Base-by-base conservation (phyloP, 2,329 filamentous ascomycete genomes). In the Botrytis byssoidea region DNA sequence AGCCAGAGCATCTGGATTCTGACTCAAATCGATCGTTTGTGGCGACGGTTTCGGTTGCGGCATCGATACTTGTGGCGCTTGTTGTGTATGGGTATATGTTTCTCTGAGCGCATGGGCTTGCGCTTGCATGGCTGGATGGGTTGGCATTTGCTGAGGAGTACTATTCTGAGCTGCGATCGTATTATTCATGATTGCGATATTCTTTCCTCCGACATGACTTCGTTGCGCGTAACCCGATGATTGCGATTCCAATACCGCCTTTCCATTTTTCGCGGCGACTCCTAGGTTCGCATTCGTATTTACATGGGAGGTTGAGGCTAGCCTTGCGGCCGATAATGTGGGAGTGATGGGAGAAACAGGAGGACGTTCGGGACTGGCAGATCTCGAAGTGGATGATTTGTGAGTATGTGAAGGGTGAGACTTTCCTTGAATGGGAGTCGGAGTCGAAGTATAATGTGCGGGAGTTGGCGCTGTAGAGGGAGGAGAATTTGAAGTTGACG, bases 1-100 rank as follows among this genome's bases (percentile, higher is more conserved):
- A 8, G 95, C 95, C 74, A 98, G 91, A 37, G 92, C 94, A 84
- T 98, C 95, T 12, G 93, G 91, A 80, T 97, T 97, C 72, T 84
- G 82, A 76, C 88, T 85, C 75, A 91, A 89, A 77, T 87, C 85
- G 74, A 91, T 85, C 63, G 88, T 85, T 61, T 85, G 82, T 0
- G 86, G 85, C 59, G 84, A 82, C 0, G 86, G 85, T 22, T 78
- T 70, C 1, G 80, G 80, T 3, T 84, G 83, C 1, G 83, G 80
- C 51, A 86, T 83, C 55, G 81, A 81, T 48, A 79, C 78, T 74
- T 84, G 84, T 35, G 81, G 80, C 12, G 40, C 37, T 12, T 83
- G 81, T 74, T 86, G 85, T 20, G 82, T 79, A 78, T 89, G 86
- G 12, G 85, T 84, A 73, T 86, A 83, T 40, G 80, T 80, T 64